phyloP scores from a whole-genome alignment of 345 rosid species.

The Populus nigra region DNA sequence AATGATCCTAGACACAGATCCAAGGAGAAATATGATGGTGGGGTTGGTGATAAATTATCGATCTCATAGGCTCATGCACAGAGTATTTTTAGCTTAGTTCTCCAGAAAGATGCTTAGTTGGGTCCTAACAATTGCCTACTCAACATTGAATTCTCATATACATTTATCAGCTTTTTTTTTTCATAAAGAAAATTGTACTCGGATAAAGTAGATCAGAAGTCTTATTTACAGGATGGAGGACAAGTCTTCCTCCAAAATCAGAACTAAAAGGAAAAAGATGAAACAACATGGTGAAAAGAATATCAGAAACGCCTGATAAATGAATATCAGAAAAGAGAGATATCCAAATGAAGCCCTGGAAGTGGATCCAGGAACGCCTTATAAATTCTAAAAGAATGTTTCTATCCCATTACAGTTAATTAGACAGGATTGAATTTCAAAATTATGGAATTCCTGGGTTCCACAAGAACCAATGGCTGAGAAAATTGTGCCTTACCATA shows the following conservation, averaged over 20 bases:
- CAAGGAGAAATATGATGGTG: not conserved
- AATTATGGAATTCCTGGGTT: not conserved
- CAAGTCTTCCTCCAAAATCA: not conserved
- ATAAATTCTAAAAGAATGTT: not conserved
- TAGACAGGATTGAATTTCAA: not conserved
- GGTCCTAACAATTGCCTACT: not conserved
- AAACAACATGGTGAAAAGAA: not conserved
- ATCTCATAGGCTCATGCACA: not conserved
- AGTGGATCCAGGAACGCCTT: not conserved
- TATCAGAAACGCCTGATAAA: too few relatives aligned
- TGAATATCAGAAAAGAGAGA: not conserved
- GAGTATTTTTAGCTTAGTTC: not conserved
- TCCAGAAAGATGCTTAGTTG: not conserved
- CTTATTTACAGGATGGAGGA: not conserved
- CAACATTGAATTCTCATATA: not conserved
- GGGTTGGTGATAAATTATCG: not conserved
- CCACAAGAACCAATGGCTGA: not conserved
- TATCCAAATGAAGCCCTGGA: not conserved
- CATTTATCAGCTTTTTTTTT: not conserved
- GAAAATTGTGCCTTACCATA: not conserved
- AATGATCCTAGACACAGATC: not conserved
- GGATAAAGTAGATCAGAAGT: not conserved
- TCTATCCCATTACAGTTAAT: not conserved
- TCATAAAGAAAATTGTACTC: not conserved
- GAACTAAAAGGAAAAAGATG: not conserved